Percentiles rank a stretch among this genome's conserved stretches.
These are phyloP conservation scores for Hysterangium stoloniferum DNA, from an alignment of 768 basidiomycete species.

Conservation along the genomic window DNA sequence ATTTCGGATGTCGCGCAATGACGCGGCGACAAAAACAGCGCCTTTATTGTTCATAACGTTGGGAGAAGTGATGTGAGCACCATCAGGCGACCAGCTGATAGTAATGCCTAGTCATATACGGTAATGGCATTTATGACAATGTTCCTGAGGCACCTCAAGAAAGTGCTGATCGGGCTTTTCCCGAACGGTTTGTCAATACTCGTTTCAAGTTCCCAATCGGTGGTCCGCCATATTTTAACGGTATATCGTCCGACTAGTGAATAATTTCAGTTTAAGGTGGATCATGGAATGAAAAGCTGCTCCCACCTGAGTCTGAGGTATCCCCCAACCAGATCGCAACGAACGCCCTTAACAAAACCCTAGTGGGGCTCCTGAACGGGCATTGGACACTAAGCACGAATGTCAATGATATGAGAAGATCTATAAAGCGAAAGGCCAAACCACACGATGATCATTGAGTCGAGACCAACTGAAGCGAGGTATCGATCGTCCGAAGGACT, in stretches of 20 bases:
- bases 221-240: conserved; percentile 94
- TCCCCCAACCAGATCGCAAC: conserved; percentile 98
- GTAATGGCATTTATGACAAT: conserved; percentile 10
- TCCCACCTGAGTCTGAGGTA: conserved; percentile 82
- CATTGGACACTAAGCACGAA: not conserved
- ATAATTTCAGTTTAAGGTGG: no score
- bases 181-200: conserved; percentile 87
- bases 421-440: conserved; percentile 84
- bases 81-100: conserved; percentile 93
- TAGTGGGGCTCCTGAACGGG: conserved; percentile 74
- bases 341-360: conserved; percentile 97
- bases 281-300: conserved; percentile 7
- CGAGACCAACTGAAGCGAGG: conserved; percentile 88
- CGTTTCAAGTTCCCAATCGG: conserved; percentile 81
- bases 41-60: conserved; percentile 96
- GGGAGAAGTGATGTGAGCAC: conserved; percentile 95
- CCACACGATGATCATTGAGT: conserved; percentile 90
- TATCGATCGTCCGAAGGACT: conserved; percentile 90
- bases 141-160: conserved; percentile 85
- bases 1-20: conserved; percentile 87
- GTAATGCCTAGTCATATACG: not conserved
- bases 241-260: conserved; percentile 87
- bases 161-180: conserved; percentile 90
- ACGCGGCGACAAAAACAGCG: conserved; percentile 98
- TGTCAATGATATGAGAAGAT: conserved; percentile 16